phyloP scores from a whole-genome alignment of 23 red algal genomes.

The Agarophyton chilense region DNA sequence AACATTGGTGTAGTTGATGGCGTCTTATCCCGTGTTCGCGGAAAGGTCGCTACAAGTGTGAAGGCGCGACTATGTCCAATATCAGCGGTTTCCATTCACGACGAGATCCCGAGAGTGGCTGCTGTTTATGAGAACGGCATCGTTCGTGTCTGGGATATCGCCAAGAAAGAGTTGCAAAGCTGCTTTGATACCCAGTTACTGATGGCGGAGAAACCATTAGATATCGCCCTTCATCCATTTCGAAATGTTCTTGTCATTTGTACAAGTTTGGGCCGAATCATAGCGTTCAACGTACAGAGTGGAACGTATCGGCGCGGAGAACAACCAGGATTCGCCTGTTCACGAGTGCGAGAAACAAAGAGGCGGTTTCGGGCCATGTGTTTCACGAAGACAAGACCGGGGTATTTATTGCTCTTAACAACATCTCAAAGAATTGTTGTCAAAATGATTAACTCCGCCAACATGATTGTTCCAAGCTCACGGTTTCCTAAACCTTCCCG shows the following conservation, averaged over 20 bases:
- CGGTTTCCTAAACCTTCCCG: constrained; percentile 50
- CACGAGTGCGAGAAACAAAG: constrained; percentile 36
- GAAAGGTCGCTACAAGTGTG: constrained; percentile 60
- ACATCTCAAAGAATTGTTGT: constrained; percentile 44
- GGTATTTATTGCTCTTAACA: constrained; percentile 53
- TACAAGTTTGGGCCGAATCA: constrained; percentile 43
- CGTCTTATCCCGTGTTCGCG: constrained; percentile 33
- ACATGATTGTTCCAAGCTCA: constrained; percentile 30
- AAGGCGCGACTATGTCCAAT: constrained; percentile 48
- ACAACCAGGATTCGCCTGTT: constrained; percentile 30
- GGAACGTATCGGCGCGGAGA: constrained; percentile 22
- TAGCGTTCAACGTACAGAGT: constrained; percentile 37
- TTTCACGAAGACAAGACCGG: constrained; percentile 41
- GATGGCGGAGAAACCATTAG: constrained; percentile 37
- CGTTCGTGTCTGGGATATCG: constrained; percentile 57
- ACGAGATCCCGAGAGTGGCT: constrained; percentile 13
- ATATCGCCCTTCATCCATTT: constrained; percentile 56
- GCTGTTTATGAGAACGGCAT: constrained; percentile 70
- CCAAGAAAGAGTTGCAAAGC: constrained; percentile 33
- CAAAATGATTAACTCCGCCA: constrained; percentile 21
- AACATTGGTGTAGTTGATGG: constrained; percentile 52
- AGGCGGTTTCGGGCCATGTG: constrained; percentile 60
- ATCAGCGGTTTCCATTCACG: constrained; percentile 40
- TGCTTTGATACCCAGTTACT: constrained; percentile 58
- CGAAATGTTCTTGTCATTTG: constrained; percentile 10